Conservation (phyloP, 192 early-diverging fungal genomes). For the Jimgerdemannia flammicorona region DNA sequence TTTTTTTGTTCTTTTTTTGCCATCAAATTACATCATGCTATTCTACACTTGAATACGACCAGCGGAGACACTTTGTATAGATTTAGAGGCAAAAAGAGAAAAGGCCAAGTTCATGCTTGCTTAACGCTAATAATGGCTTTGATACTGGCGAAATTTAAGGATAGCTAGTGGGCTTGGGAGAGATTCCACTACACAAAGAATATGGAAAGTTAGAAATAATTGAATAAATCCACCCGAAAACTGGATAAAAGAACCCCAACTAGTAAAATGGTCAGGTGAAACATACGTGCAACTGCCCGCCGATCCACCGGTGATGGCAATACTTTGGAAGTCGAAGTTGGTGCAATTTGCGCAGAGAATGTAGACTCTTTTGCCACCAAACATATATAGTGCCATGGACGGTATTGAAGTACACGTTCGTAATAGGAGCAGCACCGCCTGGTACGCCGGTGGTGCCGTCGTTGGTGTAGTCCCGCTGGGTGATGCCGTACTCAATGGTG, state of each 20-base stretch:
- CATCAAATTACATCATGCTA: no score
- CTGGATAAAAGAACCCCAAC: no score
- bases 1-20: no score
- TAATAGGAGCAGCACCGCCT: slow-evolving; percentile 33
- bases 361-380: slow-evolving; percentile 5
- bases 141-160: neutral
- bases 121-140: neutral
- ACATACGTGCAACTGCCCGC: slow-evolving; percentile 23
- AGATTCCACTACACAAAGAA: neutral
- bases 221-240: no score
- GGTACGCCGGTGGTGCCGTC: slow-evolving; percentile 29
- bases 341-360: slow-evolving; percentile 32
- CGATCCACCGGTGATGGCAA: slow-evolving; percentile 20
- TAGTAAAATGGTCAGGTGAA: neutral
- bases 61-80: no score
- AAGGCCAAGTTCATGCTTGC: no score
- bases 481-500: slow-evolving; percentile 23
- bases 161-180: neutral
- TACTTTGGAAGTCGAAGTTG: slow-evolving; percentile 31
- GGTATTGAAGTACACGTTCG: slow-evolving; percentile 32
- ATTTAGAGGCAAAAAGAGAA: no score
- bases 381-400: slow-evolving; percentile 35
- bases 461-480: slow-evolving; percentile 44
- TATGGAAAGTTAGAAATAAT: neutral
- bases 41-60: no score